Conservation (phyloP, 768 basidiomycete genomes). For the Mycena metata region DNA sequence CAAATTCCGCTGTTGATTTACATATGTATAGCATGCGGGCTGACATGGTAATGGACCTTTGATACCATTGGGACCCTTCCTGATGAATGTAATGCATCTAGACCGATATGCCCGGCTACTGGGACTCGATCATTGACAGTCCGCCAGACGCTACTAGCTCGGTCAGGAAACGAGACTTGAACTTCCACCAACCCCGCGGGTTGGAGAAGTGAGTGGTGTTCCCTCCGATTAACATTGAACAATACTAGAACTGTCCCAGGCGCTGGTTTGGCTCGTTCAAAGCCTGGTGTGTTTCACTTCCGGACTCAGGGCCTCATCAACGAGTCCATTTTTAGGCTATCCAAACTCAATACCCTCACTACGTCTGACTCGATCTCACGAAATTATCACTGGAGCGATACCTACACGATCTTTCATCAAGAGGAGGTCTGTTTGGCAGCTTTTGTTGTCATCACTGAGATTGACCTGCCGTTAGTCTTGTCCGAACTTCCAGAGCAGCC, state of each 20-base stretch:
- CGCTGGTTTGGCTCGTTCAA: conserved; percentile 41
- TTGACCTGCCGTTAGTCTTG: conserved; percentile 26
- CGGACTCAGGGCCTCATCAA: no score
- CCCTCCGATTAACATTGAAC: not conserved
- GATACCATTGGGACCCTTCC: not conserved
- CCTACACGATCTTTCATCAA: conserved; percentile 41
- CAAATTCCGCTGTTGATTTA: not conserved
- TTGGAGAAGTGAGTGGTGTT: conserved; percentile 23
- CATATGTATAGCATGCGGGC: conserved; percentile 21
- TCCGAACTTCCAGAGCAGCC: conserved; percentile 39
- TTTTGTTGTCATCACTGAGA: not conserved
- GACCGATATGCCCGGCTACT: conserved; percentile 36
- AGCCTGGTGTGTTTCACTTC: no score
- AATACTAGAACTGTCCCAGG: conserved; percentile 19
- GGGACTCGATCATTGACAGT: conserved; percentile 4
- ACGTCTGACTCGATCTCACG: conserved; percentile 19
- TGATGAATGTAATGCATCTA: not conserved
- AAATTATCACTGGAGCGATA: conserved; percentile 39
- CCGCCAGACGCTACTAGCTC: not conserved
- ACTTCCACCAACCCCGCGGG: conserved; percentile 35
- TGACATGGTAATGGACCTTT: conserved; percentile 19
- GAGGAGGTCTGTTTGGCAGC: conserved; percentile 23
- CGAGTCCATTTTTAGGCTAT: conserved; percentile 28
- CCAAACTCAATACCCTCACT: conserved; percentile 38
- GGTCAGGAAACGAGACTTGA: conserved; percentile 35